These are phyloP conservation scores for Fomitiporia mediterranea DNA, from an alignment of 1,284 basidiomycete species.

Conservation along the genomic window DNA sequence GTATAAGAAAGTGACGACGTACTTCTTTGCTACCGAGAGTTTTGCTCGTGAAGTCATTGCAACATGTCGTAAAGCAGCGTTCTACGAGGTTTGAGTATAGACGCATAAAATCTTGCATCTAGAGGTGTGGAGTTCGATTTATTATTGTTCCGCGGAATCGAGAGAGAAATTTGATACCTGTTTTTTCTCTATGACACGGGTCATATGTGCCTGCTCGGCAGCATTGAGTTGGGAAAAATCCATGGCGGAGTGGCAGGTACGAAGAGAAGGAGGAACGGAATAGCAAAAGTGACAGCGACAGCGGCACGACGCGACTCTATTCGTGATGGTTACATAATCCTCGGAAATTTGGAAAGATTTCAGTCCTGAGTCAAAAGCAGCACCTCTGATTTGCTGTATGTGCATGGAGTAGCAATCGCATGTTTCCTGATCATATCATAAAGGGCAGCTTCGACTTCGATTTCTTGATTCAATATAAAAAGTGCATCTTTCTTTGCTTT, in stretches of 20 bases:
- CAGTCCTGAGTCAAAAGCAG: too few species aligned
- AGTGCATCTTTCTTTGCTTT: constrained; percentile 1
- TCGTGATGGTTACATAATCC: constrained; percentile 2
- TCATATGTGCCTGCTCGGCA: constrained; percentile 88
- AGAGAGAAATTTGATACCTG: constrained; percentile 53
- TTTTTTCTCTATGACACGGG: constrained; percentile 87
- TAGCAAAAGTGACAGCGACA: not conserved
- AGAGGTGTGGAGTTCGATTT: constrained; percentile 16
- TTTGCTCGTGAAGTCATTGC: constrained; percentile 96
- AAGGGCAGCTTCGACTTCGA: too few species aligned
- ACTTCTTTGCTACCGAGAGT: constrained; percentile 93
- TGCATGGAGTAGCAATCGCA: not conserved
- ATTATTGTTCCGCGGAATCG: not conserved
- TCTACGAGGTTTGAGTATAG: constrained; percentile 97
- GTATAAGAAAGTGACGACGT: constrained; percentile 22
- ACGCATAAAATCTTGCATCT: constrained; percentile 98
- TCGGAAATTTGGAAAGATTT: not conserved
- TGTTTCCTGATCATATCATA: too few species aligned
- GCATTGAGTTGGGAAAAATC: constrained; percentile 83
- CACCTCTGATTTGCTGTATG: not conserved
- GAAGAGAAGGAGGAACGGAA: not conserved
- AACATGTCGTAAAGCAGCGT: constrained; percentile 92
- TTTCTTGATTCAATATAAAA: not conserved
- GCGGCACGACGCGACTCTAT: not conserved
- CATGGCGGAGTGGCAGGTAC: constrained; percentile 42